Evolutionary conservation across 1,284 basidiomycete genomes (phyloP).

Genomic region (Athelia psychrophila): DNA sequence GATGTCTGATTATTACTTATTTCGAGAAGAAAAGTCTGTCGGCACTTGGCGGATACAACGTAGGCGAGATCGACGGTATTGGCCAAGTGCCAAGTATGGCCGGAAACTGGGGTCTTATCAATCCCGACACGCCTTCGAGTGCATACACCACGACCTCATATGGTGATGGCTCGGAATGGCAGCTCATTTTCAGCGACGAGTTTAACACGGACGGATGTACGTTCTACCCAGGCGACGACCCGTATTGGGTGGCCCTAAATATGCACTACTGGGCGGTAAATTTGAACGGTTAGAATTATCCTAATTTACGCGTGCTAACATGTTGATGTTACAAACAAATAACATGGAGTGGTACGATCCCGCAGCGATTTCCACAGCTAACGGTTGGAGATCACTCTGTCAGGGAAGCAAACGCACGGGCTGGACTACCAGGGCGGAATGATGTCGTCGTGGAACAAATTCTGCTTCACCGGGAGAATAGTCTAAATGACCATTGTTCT

Average conservation of each 20-base stretch:
- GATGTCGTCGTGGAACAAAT: constrained; percentile 66
- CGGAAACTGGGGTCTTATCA: constrained; percentile 43
- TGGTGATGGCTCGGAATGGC: constrained; percentile 32
- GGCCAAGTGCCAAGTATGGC: constrained; percentile 27
- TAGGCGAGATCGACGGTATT: constrained; percentile 45
- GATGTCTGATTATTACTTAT: constrained; percentile 44
- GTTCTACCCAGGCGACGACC: constrained; percentile 51
- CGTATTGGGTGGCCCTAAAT: constrained; percentile 69
- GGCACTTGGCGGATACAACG: constrained; percentile 32
- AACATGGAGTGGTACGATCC: constrained; percentile 66
- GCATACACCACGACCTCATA: constrained; percentile 39
- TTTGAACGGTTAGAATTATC: not conserved
- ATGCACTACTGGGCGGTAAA: constrained; percentile 67
- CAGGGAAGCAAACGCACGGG: constrained; percentile 48
- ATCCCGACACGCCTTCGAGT: constrained; percentile 44
- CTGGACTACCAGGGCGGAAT: constrained; percentile 60
- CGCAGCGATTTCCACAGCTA: constrained; percentile 56
- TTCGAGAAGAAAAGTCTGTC: constrained; percentile 24
- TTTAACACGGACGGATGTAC: constrained; percentile 61
- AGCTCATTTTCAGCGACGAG: constrained; percentile 69
- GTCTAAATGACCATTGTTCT: constrained; percentile 56
- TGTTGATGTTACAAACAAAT: constrained; percentile 39
- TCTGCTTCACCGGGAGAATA: constrained; percentile 76
- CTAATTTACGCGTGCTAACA: no score
- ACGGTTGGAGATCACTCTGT: constrained; percentile 64